Evolutionary conservation across 352 stramenopile genomes (phyloP).

Genomic region (Hyaloperonospora arabidopsidis): DNA sequence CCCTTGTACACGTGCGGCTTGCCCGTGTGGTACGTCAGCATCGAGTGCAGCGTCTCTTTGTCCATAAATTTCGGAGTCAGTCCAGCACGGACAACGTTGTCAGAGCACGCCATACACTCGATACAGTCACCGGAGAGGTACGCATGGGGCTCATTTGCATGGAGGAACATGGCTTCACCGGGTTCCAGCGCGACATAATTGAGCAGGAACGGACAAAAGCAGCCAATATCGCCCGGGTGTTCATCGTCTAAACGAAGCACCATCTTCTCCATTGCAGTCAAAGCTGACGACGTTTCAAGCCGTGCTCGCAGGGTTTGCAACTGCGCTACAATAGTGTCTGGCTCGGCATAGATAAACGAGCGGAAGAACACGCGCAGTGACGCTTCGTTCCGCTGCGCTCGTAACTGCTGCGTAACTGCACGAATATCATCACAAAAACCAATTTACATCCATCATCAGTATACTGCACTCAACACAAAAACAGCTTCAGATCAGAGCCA

Average conservation of each 20-base stretch:
- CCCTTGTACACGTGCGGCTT: conserved; percentile 26
- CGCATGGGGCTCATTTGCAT: conserved; percentile 98
- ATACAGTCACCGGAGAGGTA: conserved; percentile 95
- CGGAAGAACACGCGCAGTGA: conserved; percentile 67
- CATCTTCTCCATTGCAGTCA: conserved; percentile 54
- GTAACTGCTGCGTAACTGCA: conserved; percentile 34
- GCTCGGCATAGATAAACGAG: conserved; percentile 71
- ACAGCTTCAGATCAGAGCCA: background rate
- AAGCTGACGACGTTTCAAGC: conserved; percentile 32
- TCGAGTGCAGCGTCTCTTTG: conserved; percentile 93
- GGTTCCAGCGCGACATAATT: conserved; percentile 95
- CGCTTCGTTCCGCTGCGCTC: conserved; percentile 28
- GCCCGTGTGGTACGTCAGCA: conserved; percentile 92
- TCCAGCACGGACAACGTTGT: conserved; percentile 98
- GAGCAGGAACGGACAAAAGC: conserved; percentile 96
- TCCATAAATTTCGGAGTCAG: conserved; percentile 99
- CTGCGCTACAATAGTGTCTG: conserved; percentile 55
- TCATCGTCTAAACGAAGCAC: conserved; percentile 90
- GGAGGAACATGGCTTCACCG: conserved; percentile 96
- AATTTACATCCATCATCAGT: background rate
- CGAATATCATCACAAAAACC: background rate
- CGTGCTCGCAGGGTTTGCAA: conserved; percentile 73
- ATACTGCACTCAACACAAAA: background rate
- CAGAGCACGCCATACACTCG: conserved; percentile 98
- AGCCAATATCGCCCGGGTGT: conserved; percentile 95